Evolutionary conservation across 2,329 filamentous ascomycete species (phyloP), one percentile per base, ranked within the genome.

Genomic region (Hypoxylon sp.): DNA sequence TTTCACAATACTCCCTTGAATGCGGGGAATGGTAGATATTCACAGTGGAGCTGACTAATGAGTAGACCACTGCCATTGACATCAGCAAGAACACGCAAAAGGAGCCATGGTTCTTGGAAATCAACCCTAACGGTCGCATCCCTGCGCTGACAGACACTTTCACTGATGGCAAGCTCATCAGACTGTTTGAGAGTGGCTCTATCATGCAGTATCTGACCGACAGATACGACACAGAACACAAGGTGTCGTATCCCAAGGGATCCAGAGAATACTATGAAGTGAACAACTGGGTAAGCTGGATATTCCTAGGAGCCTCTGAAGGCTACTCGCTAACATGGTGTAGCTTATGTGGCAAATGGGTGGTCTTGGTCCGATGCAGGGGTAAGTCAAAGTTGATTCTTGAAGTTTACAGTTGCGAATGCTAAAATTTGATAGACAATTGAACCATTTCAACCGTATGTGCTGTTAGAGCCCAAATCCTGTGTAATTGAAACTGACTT

Each of bases 41-140:
- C 37, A 48, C 57, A 31, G 39, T 44, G 39, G 39, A 8, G 62
- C 59, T 62, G 42, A 62, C 32, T 10, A 69, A 54, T 4, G 2
- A 6, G 3, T 51, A 85, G 83, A 78, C 82, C 47, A 87, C 91
- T 57, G 84, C 87, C 47, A 89, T 97, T 75, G 86, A 92, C n/a
- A 86, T 97, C 65, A 82, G 79, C 69, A 92, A 92, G 70, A 92
- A 93, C 78, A 86, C 83, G n/a, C 93, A 97, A 75, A 97, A 96
- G 78, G 83, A 95, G 79, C 88, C 88, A 15, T 97, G 93, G 93
- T 98, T 95, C 81, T 87, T 97, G 29, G 89, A 90, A 57, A 97
- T 97, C 82, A 97, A 97, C 81, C 94, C 94, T 70, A 97, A 97
- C 79, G 94, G 94, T 71, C 92, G 94, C 72, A 97, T 97, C 74